These are phyloP conservation scores for Chytriomyces sp. DNA, from an alignment of 192 early-diverging fungal species.

Conservation along the genomic window DNA sequence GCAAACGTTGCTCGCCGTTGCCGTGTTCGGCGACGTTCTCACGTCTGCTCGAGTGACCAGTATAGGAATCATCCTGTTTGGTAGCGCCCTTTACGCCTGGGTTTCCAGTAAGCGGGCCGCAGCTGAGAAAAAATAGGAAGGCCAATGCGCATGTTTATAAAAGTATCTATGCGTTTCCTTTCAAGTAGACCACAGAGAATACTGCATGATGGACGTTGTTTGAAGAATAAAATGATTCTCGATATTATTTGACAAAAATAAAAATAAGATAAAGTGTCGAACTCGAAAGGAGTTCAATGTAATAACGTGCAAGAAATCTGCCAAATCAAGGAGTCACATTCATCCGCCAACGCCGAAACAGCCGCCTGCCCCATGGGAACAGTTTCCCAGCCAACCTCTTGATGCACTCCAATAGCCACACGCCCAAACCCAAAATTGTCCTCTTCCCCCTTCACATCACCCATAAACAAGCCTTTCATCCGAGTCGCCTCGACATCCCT, in stretches of 20 bases:
- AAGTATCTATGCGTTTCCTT: too few relatives aligned
- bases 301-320: slow-evolving; percentile 4
- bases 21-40: slow-evolving; percentile 22
- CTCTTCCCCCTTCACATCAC: neutral
- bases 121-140: too few relatives aligned
- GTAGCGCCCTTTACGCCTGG: slow-evolving; percentile 28
- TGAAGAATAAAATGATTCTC: too few relatives aligned
- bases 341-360: slow-evolving; percentile 22
- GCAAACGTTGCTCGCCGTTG: slow-evolving; percentile 28
- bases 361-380: slow-evolving; percentile 14
- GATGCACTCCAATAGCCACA: too few relatives aligned
- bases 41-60: slow-evolving; percentile 1
- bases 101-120: neutral
- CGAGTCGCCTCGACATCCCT: slow-evolving; percentile 14
- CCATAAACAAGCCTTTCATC: slow-evolving; percentile 20
- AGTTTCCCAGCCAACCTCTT: neutral
- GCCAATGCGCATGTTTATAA: too few relatives aligned
- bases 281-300: neutral
- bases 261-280: too few relatives aligned
- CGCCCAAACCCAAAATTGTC: neutral
- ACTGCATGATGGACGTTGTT: too few relatives aligned
- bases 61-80: slow-evolving; percentile 17
- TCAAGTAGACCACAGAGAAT: too few relatives aligned
- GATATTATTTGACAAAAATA: too few relatives aligned
- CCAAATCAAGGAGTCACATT: slow-evolving; percentile 30